Percentiles rank a stretch among this genome's conserved stretches.
Conservation (phyloP, 2,329 filamentous ascomycete species). For the Fusarium agapanthi region DNA sequence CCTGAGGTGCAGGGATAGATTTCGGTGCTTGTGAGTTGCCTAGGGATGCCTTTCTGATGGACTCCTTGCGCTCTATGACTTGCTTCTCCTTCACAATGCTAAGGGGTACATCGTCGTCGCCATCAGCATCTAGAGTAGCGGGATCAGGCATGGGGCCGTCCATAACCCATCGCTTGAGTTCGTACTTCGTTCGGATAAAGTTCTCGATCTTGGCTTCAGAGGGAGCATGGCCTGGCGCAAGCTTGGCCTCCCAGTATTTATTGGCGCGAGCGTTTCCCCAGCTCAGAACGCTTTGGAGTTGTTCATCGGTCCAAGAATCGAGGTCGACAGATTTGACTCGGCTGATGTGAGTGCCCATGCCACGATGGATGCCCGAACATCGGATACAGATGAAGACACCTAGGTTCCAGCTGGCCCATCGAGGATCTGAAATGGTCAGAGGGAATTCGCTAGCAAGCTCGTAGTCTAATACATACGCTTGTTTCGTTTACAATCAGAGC, state of each 20-base stretch:
- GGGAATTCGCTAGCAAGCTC: neutral
- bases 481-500: slow-evolving; percentile 98
- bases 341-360: slow-evolving; percentile 99
- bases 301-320: slow-evolving; percentile 98
- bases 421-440: slow-evolving; percentile 71
- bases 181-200: slow-evolving; percentile 99
- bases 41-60: slow-evolving; percentile 67
- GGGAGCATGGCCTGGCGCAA: slow-evolving; percentile 88
- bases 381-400: slow-evolving; percentile 98
- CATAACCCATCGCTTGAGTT: slow-evolving; percentile 99
- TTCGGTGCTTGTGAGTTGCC: slow-evolving; percentile 52
- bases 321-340: slow-evolving; percentile 98
- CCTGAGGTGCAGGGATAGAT: slow-evolving; percentile 56
- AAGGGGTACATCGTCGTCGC: slow-evolving; percentile 80
- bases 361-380: slow-evolving; percentile 97
- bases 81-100: slow-evolving; percentile 74
- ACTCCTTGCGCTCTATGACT: slow-evolving; percentile 67
- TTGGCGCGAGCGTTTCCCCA: slow-evolving; percentile 98
- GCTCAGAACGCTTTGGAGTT: slow-evolving; percentile 89
- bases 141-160: slow-evolving; percentile 94
- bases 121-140: slow-evolving; percentile 82
- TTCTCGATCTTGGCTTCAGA: slow-evolving; percentile 99
- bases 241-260: slow-evolving; percentile 98
- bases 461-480: slow-evolving; percentile 73
- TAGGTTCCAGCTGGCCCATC: slow-evolving; percentile 99